Percentiles rank a stretch among this genome's conserved stretches.
phyloP scores from a whole-genome alignment of 805 yeast species.

The Ogataea paraovalis region DNA sequence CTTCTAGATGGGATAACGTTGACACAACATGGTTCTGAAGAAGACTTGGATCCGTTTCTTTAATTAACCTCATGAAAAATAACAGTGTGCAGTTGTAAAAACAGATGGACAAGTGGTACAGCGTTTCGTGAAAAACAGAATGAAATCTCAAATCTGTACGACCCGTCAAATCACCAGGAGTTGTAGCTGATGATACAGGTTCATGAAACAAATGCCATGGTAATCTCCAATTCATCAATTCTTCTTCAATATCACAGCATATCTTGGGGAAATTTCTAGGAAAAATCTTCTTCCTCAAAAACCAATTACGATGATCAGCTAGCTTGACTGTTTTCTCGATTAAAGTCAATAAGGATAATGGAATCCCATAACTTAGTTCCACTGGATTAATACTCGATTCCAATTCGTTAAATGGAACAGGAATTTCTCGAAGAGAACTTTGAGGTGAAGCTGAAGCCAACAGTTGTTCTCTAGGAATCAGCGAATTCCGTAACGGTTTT shows the following conservation, averaged over 20 bases:
- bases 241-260: conserved; percentile 53
- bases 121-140: conserved; percentile 37
- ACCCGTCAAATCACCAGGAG: conserved; percentile 4
- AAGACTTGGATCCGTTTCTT: conserved; percentile 34
- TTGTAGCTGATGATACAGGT: conserved; percentile 1
- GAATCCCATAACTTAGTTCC: conserved; percentile 46
- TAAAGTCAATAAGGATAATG: conserved; percentile 41
- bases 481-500: conserved; percentile 4
- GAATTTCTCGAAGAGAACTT: conserved; percentile 12
- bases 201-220: conserved; percentile 40
- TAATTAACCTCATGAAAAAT: conserved; percentile 44
- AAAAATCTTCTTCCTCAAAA: conserved; percentile 35
- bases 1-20: conserved; percentile 35
- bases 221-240: conserved; percentile 42
- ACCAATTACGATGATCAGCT: conserved; percentile 50
- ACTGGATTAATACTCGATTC: conserved; percentile 19
- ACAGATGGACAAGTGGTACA: conserved; percentile 36
- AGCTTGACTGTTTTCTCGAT: conserved; percentile 43
- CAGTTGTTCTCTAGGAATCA: conserved; percentile 13
- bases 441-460: not conserved
- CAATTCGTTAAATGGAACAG: conserved; percentile 16
- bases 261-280: conserved; percentile 54
- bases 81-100: conserved; percentile 42
- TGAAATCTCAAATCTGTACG: conserved; percentile 25
- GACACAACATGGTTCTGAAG: conserved; percentile 35